phyloP scores from a whole-genome alignment of 1,284 basidiomycete genomes.

The Pterulicium gracile region DNA sequence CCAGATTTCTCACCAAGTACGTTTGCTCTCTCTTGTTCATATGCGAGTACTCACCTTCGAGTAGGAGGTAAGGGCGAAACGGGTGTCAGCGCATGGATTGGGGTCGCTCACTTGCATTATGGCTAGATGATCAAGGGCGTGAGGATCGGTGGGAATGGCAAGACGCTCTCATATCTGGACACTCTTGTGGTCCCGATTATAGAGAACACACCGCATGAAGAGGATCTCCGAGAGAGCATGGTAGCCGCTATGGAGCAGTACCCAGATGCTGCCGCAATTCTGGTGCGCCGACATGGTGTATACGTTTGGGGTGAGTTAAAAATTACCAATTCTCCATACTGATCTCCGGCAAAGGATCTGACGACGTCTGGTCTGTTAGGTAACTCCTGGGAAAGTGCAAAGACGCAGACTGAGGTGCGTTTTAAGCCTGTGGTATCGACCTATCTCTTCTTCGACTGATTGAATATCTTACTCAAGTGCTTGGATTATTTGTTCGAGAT shows the following conservation, averaged over 20 bases:
- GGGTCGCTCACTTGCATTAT: background rate
- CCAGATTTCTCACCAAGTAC: constrained; percentile 68
- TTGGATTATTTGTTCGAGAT: constrained; percentile 84
- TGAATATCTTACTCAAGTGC: constrained; percentile 33
- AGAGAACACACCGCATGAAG: constrained; percentile 80
- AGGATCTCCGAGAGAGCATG: constrained; percentile 81
- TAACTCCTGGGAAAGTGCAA: constrained; percentile 77
- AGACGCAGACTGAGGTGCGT: constrained; percentile 69
- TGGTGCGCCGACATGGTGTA: constrained; percentile 75
- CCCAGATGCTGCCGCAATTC: constrained; percentile 69
- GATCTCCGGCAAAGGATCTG: constrained; percentile 3
- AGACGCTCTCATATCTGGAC: constrained; percentile 70
- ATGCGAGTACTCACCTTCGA: background rate
- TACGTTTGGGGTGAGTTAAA: constrained; percentile 68
- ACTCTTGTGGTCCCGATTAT: constrained; percentile 83
- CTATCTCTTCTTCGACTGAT: constrained; percentile 3
- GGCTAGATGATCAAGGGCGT: constrained; percentile 82
- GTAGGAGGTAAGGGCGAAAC: constrained; percentile 25
- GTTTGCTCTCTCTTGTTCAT: constrained; percentile 10
- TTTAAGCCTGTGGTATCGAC: background rate
- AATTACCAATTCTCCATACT: background rate
- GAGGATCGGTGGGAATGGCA: constrained; percentile 60
- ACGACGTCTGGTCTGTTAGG: too few species aligned
- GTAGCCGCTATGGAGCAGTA: constrained; percentile 69
- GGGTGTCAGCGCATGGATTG: background rate